Percentiles rank a stretch among this genome's conserved stretches.
Evolutionary conservation across 2,329 filamentous ascomycete species (phyloP).

Genomic region (Hymenoscyphus fraxineus): DNA sequence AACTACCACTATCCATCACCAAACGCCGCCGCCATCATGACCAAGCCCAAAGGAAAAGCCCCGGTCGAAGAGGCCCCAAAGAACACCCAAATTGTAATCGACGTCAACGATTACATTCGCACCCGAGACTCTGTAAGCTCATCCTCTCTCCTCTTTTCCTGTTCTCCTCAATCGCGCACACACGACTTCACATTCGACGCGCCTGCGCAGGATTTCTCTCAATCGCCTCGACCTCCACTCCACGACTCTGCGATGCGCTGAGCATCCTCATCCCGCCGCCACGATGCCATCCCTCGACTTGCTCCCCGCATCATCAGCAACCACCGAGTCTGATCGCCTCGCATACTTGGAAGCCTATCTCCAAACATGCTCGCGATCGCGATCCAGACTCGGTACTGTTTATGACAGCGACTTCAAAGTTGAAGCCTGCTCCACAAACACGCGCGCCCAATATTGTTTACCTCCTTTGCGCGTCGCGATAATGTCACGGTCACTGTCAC

Average conservation of each 20-base stretch:
- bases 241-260: not conserved
- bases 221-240: not conserved
- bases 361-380: slow-evolving; percentile 24
- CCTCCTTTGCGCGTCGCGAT: slow-evolving; percentile 25
- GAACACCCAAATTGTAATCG: slow-evolving; percentile 42
- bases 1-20: slow-evolving; percentile 11
- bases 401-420: slow-evolving; percentile 13
- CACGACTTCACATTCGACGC: not conserved
- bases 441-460: slow-evolving; percentile 11
- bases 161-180: slow-evolving; percentile 10
- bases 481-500: slow-evolving; percentile 3
- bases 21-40: slow-evolving; percentile 18
- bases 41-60: slow-evolving; percentile 42
- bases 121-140: slow-evolving; percentile 71
- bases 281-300: not conserved
- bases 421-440: slow-evolving; percentile 16
- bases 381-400: slow-evolving; percentile 21
- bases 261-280: not conserved
- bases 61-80: slow-evolving; percentile 30
- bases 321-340: slow-evolving; percentile 5
- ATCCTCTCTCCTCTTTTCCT: slow-evolving; percentile 6
- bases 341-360: slow-evolving; percentile 14
- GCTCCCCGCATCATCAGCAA: not conserved
- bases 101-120: slow-evolving; percentile 72
- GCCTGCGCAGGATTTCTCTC: not conserved